Conservation (phyloP, 176 grass and related monocot genomes). For the Oryza nivara region DNA sequence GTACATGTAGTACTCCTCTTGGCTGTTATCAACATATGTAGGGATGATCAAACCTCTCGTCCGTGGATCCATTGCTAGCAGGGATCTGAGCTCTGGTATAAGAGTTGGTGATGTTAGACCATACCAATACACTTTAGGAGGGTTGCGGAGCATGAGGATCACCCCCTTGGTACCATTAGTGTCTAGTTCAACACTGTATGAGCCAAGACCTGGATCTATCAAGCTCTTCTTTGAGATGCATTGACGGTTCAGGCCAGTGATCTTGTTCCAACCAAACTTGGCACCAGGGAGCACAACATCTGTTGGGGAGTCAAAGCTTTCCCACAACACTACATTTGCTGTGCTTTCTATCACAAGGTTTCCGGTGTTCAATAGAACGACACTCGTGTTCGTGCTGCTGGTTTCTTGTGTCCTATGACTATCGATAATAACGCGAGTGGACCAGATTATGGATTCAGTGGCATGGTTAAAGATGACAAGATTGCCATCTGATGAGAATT, state of each 20-base stretch:
- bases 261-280: conserved; percentile 53
- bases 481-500: conserved; percentile 36
- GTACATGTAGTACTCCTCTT: conserved; percentile 46
- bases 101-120: conserved; percentile 21
- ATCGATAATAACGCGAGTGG: neutral
- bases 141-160: neutral
- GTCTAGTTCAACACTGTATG: conserved; percentile 36
- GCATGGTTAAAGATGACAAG: conserved; percentile 35
- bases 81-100: conserved; percentile 18
- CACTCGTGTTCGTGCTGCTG: neutral
- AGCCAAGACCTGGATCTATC: conserved; percentile 36
- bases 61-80: neutral
- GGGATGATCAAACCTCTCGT: neutral
- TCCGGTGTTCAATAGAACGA: conserved; percentile 24
- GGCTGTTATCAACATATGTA: neutral
- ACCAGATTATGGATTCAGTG: conserved; percentile 21
- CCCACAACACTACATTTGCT: conserved; percentile 28
- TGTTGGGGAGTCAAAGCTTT: conserved; percentile 58
- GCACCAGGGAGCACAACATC: conserved; percentile 37
- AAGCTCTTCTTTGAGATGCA: conserved; percentile 39
- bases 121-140: conserved; percentile 5
- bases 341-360: conserved; percentile 41
- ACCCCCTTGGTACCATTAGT: neutral
- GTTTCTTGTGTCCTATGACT: neutral
- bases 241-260: conserved; percentile 32